Evolutionary conservation across 2,329 filamentous ascomycete species (phyloP).

Genomic region (Fusarium beomiforme): DNA sequence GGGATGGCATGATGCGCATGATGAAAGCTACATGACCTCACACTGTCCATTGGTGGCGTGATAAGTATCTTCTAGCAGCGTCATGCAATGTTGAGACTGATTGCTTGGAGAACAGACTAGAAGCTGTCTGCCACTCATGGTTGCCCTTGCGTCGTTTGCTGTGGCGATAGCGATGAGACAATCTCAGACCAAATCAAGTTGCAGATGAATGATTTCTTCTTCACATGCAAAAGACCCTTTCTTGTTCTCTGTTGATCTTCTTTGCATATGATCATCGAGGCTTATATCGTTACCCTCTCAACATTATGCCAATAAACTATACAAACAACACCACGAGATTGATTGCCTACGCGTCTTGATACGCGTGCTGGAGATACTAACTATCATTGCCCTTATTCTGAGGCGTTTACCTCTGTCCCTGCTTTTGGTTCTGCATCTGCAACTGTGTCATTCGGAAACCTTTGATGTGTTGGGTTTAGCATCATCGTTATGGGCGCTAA

Average conservation of each 20-base stretch:
- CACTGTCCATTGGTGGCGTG: accelerated
- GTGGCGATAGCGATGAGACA: conserved; percentile 35
- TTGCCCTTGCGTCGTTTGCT: conserved; percentile 25
- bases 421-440: not conserved
- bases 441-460: conserved; percentile 6
- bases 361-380: conserved; percentile 15
- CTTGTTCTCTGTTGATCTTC: not conserved
- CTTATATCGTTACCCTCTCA: conserved; percentile 1
- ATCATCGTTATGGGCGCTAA: conserved; percentile 18
- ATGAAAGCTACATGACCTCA: not conserved
- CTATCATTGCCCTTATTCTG: not conserved
- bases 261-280: conserved; percentile 20
- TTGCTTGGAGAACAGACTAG: conserved; percentile 22
- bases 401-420: conserved; percentile 5
- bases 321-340: conserved; percentile 12
- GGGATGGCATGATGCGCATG: conserved; percentile 37
- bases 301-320: conserved; percentile 4
- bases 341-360: conserved; percentile 18
- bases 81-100: conserved; percentile 1
- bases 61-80: conserved; percentile 19
- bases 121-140: conserved; percentile 22
- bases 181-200: conserved; percentile 25
- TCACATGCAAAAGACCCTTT: conserved; percentile 34
- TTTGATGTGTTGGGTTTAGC: conserved; percentile 18
- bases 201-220: conserved; percentile 15